A percentile compares a stretch with the other conserved stretches of the same genome.
These are phyloP conservation scores for Lodderomyces metapsilosis DNA, from an alignment of 1,139 yeast species.

Conservation along the genomic window DNA sequence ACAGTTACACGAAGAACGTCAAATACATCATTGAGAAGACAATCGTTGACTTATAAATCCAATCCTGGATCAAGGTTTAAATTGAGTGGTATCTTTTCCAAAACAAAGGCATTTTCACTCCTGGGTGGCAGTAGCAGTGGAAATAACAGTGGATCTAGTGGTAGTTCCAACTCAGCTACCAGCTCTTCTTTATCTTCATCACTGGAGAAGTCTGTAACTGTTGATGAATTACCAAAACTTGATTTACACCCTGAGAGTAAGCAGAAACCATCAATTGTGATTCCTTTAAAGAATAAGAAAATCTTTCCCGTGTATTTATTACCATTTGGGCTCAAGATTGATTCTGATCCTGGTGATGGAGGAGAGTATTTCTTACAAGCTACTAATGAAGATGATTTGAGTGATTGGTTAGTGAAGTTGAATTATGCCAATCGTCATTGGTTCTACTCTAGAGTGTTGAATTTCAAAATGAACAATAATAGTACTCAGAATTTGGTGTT, in stretches of 20 bases:
- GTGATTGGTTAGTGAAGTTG: slow-evolving; percentile 67
- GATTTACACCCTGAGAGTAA: slow-evolving; percentile 39
- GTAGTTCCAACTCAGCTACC: too few relatives aligned
- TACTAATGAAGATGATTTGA: slow-evolving; percentile 57
- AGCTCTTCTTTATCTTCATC: slow-evolving; percentile 8
- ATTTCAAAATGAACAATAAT: slow-evolving; percentile 20
- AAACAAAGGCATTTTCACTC: slow-evolving; percentile 37
- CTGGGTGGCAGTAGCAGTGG: slow-evolving; percentile 18
- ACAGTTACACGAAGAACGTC: slow-evolving; percentile 33
- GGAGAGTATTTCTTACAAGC: slow-evolving; percentile 73
- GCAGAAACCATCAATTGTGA: slow-evolving; percentile 55
- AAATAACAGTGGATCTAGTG: too few relatives aligned
- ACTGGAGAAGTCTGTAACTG: slow-evolving; percentile 52
- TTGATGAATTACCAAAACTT: slow-evolving; percentile 61
- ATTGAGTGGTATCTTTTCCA: slow-evolving; percentile 43
- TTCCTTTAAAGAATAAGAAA: slow-evolving; percentile 52
- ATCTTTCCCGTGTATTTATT: slow-evolving; percentile 55
- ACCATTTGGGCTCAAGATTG: slow-evolving; percentile 62
- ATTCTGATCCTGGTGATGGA: slow-evolving; percentile 39
- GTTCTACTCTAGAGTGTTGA: slow-evolving; percentile 48
- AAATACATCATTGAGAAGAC: slow-evolving; percentile 35
- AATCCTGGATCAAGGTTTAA: slow-evolving; percentile 41
- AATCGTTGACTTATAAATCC: slow-evolving; percentile 42
- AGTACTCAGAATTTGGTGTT: slow-evolving; percentile 58
- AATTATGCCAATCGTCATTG: slow-evolving; percentile 54